Evolutionary conservation across 208 protist genomes (phyloP).

Genomic region (Leishmania guyanensis): DNA sequence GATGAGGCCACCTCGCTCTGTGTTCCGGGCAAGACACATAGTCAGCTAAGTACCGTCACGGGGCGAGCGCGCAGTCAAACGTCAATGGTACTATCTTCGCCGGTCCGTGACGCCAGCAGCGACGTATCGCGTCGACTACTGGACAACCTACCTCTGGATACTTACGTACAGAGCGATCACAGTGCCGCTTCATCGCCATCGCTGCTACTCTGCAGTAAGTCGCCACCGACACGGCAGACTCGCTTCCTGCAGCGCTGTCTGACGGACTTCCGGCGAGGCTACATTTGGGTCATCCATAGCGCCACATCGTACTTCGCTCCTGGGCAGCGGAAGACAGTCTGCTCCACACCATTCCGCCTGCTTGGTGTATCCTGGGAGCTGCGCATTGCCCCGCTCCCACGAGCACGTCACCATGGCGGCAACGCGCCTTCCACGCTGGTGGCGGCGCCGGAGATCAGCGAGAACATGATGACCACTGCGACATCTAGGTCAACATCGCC

Average conservation of each 20-base stretch:
- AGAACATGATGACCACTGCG: constrained; percentile 11
- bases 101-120: background rate
- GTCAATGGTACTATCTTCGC: background rate
- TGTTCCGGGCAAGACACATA: background rate
- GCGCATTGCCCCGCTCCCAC: constrained; percentile 50
- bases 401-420: background rate
- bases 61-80: constrained; percentile 6
- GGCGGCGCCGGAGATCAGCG: constrained; percentile 4
- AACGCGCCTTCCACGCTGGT: constrained; percentile 1
- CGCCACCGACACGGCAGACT: background rate
- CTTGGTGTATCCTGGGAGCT: constrained; percentile 69
- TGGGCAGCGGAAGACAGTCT: constrained; percentile 58
- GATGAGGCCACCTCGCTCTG: background rate
- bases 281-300: constrained; percentile 67
- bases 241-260: constrained; percentile 49
- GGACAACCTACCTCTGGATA: constrained; percentile 3
- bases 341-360: constrained; percentile 57
- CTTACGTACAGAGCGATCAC: background rate
- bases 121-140: constrained; percentile 1
- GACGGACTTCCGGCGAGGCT: constrained; percentile 58
- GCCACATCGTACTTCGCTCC: constrained; percentile 58
- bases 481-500: background rate
- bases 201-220: constrained; percentile 1
- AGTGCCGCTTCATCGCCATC: background rate
- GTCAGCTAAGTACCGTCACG: constrained; percentile 2